These are phyloP conservation scores for Puccinia horiana DNA, from an alignment of 1,284 basidiomycete species.

Conservation along the genomic window DNA sequence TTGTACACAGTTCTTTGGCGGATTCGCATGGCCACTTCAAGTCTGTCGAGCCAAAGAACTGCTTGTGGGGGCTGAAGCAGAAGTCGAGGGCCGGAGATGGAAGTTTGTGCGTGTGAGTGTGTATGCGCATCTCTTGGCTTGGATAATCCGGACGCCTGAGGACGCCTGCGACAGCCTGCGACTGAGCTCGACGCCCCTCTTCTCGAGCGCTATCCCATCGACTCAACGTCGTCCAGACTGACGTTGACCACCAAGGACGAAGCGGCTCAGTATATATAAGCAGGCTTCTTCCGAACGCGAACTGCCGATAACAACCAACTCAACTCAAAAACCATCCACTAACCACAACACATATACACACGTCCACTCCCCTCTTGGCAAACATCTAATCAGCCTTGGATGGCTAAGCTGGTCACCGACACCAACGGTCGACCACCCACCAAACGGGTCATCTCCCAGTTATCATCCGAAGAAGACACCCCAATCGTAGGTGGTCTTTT, in stretches of 20 bases:
- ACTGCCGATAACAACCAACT: not conserved
- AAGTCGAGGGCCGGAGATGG: no score
- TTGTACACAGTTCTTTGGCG: no score
- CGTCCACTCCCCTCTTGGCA: not conserved
- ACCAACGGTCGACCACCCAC: constrained; percentile 10
- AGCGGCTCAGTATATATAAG: not conserved
- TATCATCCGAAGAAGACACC: constrained; percentile 37
- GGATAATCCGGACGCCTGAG: not conserved
- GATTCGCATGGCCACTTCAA: no score
- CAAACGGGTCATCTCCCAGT: constrained; percentile 39
- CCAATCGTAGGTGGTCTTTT: constrained; percentile 11
- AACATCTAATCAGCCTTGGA: not conserved
- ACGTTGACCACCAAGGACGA: not conserved
- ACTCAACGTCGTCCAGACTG: not conserved
- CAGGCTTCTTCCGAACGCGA: not conserved
- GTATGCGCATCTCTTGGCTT: not conserved
- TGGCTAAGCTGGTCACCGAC: constrained; percentile 3
- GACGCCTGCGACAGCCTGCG: no score
- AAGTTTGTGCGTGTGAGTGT: not conserved
- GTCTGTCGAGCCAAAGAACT: no score
- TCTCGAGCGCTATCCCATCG: not conserved
- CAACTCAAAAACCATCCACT: not conserved
- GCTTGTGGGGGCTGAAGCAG: no score
- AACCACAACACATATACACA: not conserved
- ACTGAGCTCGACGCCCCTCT: no score